Evolutionary conservation across 495 filamentous ascomycete species (phyloP), one percentile per base, ranked within the genome.

Genomic region (Penicillium turbatum): DNA sequence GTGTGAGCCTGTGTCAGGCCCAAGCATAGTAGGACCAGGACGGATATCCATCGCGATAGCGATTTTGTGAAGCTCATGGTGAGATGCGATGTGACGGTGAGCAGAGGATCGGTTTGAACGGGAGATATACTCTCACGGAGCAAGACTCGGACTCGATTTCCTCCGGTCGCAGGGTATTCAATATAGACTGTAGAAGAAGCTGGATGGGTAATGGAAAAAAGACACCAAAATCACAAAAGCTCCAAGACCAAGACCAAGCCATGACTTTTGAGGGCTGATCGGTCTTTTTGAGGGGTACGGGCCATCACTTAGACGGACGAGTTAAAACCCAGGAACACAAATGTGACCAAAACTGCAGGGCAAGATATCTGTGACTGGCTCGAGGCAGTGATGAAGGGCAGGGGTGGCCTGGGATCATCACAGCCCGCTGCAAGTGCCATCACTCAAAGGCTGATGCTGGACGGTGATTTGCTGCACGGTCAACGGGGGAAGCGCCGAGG

Each of bases 1-100:
- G 83, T 93, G 68, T 99, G 93, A 39, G 93, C 87, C 16, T 83
- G 74, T 29, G 79, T 82, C 60, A 84, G 56, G 34, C 76, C 59
- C 19, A 73, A 64, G 37, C 74, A 67, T 24, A 83, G 61, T 45
- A 86, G 62, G 39, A 79, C 71, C 46, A 80, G 62, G 56, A 76
- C 63, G 49, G 80, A 50, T 30, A 72, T 66, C 71, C 81, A 72
- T 61, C 74, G 66, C 61, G 77, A 68, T 72, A 77, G 75, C 44
- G 74, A 72, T 50, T 56, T 53, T 59, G 52, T 50, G 27, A 55
- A 59, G 42, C 49, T 47, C 68, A 73, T 69, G 43, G 54, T 68
- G 61, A 42, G 45, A 56, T 60, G 24, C 6, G 15, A 46, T 8
- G n/a, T 16, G 43, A 46, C 27, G 21, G 24, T 24, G 34, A 17